These are phyloP conservation scores for Boletus patriciae DNA, from an alignment of 768 basidiomycete genomes.

Conservation along the genomic window DNA sequence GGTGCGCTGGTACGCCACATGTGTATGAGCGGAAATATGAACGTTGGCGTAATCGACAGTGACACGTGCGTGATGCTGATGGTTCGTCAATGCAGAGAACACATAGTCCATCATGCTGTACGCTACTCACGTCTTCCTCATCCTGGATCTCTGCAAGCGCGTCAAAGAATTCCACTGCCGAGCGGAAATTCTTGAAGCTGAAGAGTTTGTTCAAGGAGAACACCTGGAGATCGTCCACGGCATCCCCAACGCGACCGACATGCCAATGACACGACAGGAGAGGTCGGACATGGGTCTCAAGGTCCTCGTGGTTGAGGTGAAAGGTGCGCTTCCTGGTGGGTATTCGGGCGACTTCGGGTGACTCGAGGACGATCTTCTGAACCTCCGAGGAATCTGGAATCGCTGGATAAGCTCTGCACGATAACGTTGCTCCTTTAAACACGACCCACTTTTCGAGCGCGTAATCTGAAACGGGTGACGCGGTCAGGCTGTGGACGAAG, in stretches of 20 bases:
- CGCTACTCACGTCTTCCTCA: conserved; percentile 32
- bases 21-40: conserved; percentile 28
- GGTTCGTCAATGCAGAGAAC: neutral
- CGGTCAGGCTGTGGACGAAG: neutral
- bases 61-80: conserved; percentile 35
- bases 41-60: conserved; percentile 25
- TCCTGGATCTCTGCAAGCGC: conserved; percentile 27
- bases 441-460: conserved; percentile 23
- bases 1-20: conserved; percentile 22
- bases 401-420: neutral
- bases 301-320: conserved; percentile 35
- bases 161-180: conserved; percentile 31
- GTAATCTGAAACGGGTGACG: conserved; percentile 10
- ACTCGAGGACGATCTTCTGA: conserved; percentile 5
- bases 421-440: neutral
- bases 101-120: neutral
- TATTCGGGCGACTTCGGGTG: conserved; percentile 29
- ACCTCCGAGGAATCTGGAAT: conserved; percentile 19
- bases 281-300: conserved; percentile 37
- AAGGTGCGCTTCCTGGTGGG: conserved; percentile 36
- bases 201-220: conserved; percentile 31
- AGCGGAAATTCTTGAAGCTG: conserved; percentile 24
- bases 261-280: conserved; percentile 36
- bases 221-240: conserved; percentile 12
- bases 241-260: conserved; percentile 15